phyloP scores from a whole-genome alignment of 2,329 filamentous ascomycete genomes.

The Venturia nashicola region DNA sequence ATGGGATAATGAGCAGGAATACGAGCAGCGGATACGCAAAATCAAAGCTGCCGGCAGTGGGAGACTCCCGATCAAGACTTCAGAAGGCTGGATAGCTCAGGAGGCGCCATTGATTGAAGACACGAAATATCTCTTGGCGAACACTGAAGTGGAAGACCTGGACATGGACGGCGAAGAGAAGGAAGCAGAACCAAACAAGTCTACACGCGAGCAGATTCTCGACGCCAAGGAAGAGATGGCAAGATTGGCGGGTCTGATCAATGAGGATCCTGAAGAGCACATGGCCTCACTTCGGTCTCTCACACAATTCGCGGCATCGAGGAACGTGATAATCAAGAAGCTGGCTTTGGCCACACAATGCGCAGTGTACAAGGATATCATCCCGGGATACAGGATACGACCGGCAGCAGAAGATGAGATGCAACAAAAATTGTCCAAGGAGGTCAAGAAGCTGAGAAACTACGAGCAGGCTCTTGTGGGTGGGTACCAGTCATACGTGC shows the following conservation, averaged over 20 bases:
- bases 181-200: slow-evolving; percentile 47
- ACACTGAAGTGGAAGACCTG: slow-evolving; percentile 36
- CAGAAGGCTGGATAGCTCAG: slow-evolving; percentile 59
- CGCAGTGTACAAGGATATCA: slow-evolving; percentile 87
- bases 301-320: slow-evolving; percentile 58
- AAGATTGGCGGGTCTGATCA: slow-evolving; percentile 65
- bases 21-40: slow-evolving; percentile 70
- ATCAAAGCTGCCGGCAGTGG: slow-evolving; percentile 66
- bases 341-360: slow-evolving; percentile 77
- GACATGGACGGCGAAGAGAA: slow-evolving; percentile 29
- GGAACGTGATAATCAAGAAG: slow-evolving; percentile 66
- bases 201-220: slow-evolving; percentile 66
- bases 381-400: slow-evolving; percentile 90
- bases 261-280: slow-evolving; percentile 89
- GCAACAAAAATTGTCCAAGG: slow-evolving; percentile 76
- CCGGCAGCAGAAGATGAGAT: slow-evolving; percentile 63
- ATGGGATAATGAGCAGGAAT: slow-evolving; percentile 89
- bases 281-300: slow-evolving; percentile 66
- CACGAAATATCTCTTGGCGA: slow-evolving; percentile 47
- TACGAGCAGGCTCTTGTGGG: slow-evolving; percentile 82
- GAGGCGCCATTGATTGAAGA: slow-evolving; percentile 38
- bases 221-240: slow-evolving; percentile 89
- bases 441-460: slow-evolving; percentile 66
- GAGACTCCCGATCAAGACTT: slow-evolving; percentile 75
- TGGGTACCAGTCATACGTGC: slow-evolving; percentile 76